Evolutionary conservation across 768 basidiomycete species (phyloP), one percentile per base, ranked within the genome.

Genomic region (Mycena olivaceomarginata): DNA sequence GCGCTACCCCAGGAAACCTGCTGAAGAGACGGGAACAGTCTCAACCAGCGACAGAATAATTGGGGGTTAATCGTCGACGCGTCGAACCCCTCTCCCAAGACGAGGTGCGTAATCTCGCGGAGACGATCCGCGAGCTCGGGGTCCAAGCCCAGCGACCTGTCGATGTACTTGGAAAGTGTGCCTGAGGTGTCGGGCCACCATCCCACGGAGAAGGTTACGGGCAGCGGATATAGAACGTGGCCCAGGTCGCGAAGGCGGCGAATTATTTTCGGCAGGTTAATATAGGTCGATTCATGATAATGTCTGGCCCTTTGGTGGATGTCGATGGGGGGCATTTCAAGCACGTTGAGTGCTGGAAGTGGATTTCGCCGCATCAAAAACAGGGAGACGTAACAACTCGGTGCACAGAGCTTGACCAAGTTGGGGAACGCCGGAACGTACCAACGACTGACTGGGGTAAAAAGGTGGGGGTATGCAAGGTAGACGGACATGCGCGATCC

Each of bases 361-460:
- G 72, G 72, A 45, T 73, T 46, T 37, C 43, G 64, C 4, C 65
- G 72, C 65, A 67, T 73, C 22, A 73, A 12, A 40, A 73, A 73
- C 5, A 67, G 56, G 25, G 56, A 59, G 12, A 67, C 65, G 31
- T 73, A 73, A 7, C 22, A 56, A 5, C 40, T 4, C 5, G 65
- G 39, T 18, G 72, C 65, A 2, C 64, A 66, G 12, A 73, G 72
- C 16, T 66, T 66, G 41, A 41, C 43, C 20, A 73, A 18, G 37
- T 51, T 67, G 31, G n/a, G 40, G 40, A 73, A 67, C 39, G 64
- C 65, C 18, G 72, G 72, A 31, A 73, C 41, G 41, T 66, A 73
- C 56, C 72, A 73, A 45, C 25, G 18, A 25, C 72, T 67, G n/a
- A 73, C 67, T 2, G 25, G 65, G 15, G 65, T 56, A 39, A 73